Percentiles rank a stretch among this genome's conserved stretches.
Evolutionary conservation across 1,284 basidiomycete genomes (phyloP).

Genomic region (Ceratobasidium sp.): DNA sequence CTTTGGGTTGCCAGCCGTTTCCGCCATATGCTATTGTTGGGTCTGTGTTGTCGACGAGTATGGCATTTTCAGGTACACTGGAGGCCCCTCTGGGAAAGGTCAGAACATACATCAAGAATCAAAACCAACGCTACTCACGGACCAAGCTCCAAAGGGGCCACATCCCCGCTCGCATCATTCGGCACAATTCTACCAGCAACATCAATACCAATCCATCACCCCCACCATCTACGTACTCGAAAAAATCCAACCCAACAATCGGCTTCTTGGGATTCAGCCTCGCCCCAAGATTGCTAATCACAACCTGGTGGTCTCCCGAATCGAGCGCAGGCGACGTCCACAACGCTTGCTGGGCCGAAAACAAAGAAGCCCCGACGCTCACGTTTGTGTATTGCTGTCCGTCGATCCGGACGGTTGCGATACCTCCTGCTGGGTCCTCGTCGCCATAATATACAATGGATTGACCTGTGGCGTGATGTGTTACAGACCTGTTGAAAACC

Average conservation of each 20-base stretch:
- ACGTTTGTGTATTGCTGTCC: slow-evolving; percentile 7
- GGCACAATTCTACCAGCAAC: background rate
- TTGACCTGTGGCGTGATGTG: background rate
- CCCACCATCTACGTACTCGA: background rate
- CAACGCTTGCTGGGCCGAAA: background rate
- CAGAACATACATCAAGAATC: background rate
- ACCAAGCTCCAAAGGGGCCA: background rate
- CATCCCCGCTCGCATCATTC: background rate
- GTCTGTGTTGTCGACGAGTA: background rate
- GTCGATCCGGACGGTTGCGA: slow-evolving; percentile 4
- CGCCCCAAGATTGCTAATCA: slow-evolving; percentile 16
- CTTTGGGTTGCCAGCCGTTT: slow-evolving; percentile 17
- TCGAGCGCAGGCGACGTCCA: background rate
- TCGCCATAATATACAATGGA: slow-evolving; percentile 17
- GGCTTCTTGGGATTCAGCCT: slow-evolving; percentile 9
- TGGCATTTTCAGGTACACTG: background rate
- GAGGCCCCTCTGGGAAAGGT: background rate
- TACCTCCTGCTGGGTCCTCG: background rate
- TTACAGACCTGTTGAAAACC: background rate
- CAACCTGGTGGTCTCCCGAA: slow-evolving; percentile 13
- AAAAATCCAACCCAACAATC: slow-evolving; percentile 1
- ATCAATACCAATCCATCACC: background rate
- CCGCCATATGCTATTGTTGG: background rate
- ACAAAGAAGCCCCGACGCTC: background rate
- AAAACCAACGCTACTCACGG: background rate